A percentile compares a stretch with the other conserved stretches of the same genome.
These are phyloP conservation scores for Cyberlindnera mississippiensis DNA, from an alignment of 805 yeast genomes.

Conservation along the genomic window DNA sequence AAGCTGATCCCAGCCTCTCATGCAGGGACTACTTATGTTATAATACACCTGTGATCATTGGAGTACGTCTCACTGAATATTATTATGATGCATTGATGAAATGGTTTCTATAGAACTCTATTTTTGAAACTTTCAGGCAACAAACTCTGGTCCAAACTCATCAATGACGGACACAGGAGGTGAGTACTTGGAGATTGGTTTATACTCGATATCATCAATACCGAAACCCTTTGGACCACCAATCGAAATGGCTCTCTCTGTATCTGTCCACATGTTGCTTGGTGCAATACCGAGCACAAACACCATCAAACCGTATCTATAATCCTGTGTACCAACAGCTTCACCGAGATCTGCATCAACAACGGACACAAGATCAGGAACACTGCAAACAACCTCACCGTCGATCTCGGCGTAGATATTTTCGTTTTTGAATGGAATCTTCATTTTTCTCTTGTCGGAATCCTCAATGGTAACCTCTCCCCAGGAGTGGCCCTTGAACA, in stretches of 20 bases:
- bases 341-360: constrained; percentile 41
- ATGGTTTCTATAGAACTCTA: no score
- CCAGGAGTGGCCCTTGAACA: constrained; percentile 40
- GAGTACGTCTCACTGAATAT: no score
- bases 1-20: no score
- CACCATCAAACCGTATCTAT: constrained; percentile 41
- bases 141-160: constrained; percentile 24
- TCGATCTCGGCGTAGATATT: constrained; percentile 35
- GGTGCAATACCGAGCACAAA: constrained; percentile 41
- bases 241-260: constrained; percentile 33
- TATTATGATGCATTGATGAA: no score
- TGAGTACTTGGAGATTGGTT: constrained; percentile 33
- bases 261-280: constrained; percentile 34
- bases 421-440: constrained; percentile 46
- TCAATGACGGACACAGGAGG: constrained; percentile 36
- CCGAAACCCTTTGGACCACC: constrained; percentile 39
- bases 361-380: constrained; percentile 45
- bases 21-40: no score
- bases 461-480: constrained; percentile 40
- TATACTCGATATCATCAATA: constrained; percentile 34
- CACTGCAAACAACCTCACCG: constrained; percentile 34
- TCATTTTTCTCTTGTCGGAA: constrained; percentile 17
- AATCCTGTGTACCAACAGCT: constrained; percentile 47
- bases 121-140: no score
- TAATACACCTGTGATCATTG: no score